These are phyloP conservation scores for Penicillium sp. DNA, from an alignment of 2,329 filamentous ascomycete species.

Conservation along the genomic window DNA sequence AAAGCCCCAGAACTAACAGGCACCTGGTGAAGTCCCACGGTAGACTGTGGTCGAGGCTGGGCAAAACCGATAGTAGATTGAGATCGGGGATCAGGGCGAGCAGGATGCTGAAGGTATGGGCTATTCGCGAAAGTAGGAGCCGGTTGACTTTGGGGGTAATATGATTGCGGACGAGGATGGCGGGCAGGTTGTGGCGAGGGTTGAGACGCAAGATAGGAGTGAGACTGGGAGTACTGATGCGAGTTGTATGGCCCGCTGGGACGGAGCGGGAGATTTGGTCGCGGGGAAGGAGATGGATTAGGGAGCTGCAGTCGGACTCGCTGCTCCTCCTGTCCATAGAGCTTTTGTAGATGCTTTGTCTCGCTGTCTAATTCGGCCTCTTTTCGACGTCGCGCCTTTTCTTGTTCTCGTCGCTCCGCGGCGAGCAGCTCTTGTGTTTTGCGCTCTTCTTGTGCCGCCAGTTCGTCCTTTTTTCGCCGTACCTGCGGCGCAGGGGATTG, in stretches of 20 bases:
- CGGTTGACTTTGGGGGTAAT: conserved; percentile 7
- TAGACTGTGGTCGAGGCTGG: conserved; percentile 16
- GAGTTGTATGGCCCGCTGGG: conserved; percentile 16
- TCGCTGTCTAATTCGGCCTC: conserved; percentile 68
- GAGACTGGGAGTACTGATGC: conserved; percentile 19
- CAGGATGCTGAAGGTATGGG: conserved; percentile 20
- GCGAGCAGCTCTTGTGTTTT: conserved; percentile 54
- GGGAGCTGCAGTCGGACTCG: conserved; percentile 25
- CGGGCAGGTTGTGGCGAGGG: conserved; percentile 12
- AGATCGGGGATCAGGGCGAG: conserved; percentile 14
- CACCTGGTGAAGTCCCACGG: conserved; percentile 14
- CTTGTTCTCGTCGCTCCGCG: conserved; percentile 42
- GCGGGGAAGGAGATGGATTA: conserved; percentile 8
- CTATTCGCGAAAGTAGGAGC: conserved; percentile 13
- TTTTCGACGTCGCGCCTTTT: conserved; percentile 48
- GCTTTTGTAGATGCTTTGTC: conserved; percentile 66
- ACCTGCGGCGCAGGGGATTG: conserved; percentile 16
- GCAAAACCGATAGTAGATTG: conserved; percentile 16
- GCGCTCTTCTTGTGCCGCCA: conserved; percentile 49
- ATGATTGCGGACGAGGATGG: conserved; percentile 15
- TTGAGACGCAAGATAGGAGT: conserved; percentile 22
- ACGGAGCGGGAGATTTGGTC: conserved; percentile 20
- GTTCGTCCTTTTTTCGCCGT: conserved; percentile 38
- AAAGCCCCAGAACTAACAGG: conserved; percentile 16
- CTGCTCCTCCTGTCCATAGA: conserved; percentile 53